Percentiles rank a stretch among this genome's conserved stretches.
Conservation (phyloP, 2,329 filamentous ascomycete species). For the Fusarium mundagurra region DNA sequence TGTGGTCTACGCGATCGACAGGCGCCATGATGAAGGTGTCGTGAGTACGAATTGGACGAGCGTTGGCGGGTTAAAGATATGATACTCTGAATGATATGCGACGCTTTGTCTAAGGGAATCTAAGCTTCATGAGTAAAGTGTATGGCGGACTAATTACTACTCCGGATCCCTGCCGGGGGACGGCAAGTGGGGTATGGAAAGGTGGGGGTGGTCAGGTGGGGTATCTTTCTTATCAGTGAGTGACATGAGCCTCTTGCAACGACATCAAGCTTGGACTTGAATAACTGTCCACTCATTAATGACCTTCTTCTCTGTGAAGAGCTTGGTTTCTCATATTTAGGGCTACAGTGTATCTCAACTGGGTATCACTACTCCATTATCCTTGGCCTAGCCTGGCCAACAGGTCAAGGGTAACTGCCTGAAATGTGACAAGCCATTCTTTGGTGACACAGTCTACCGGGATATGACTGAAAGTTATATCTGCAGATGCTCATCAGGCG, state of each 20-base stretch:
- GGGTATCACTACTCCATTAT: not conserved
- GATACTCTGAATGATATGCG: not conserved
- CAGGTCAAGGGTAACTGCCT: not conserved
- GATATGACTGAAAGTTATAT: not conserved
- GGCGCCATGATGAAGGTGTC: slow-evolving; percentile 51
- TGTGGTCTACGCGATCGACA: slow-evolving; percentile 51
- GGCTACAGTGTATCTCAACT: not conserved
- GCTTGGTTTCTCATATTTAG: not conserved
- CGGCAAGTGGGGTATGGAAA: slow-evolving; percentile 28
- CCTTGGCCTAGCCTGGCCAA: not conserved
- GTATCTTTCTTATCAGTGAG: slow-evolving; percentile 16
- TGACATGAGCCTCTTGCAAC: not conserved
- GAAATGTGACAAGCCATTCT: not conserved
- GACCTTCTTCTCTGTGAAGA: not conserved
- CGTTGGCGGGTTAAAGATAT: slow-evolving; percentile 1
- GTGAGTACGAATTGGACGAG: not conserved
- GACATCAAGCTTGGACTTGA: not conserved
- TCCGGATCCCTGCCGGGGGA: not conserved
- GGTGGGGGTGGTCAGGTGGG: not conserved
- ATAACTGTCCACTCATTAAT: not conserved
- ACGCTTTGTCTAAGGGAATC: not conserved
- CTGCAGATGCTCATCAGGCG: not conserved
- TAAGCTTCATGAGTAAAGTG: not conserved
- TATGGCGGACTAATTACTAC: slow-evolving; percentile 20
- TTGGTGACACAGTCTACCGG: not conserved